These are phyloP conservation scores for Buddleja alternifolia DNA, from an alignment of 257 asterid species.

Conservation along the genomic window DNA sequence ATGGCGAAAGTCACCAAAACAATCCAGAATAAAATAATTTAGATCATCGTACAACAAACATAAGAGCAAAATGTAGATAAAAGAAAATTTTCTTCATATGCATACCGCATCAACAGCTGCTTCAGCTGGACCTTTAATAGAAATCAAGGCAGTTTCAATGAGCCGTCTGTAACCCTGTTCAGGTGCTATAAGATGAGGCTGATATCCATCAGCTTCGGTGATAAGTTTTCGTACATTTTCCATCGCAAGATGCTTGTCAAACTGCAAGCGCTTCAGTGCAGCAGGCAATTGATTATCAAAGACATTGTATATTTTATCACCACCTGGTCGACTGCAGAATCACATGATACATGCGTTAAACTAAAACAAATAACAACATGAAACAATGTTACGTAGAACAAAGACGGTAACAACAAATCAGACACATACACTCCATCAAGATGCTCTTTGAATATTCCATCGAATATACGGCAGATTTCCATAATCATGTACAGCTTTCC, in stretches of 20 bases:
- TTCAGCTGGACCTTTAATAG: conserved; percentile 97
- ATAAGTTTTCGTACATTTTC: conserved; percentile 94
- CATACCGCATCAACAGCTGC: conserved; percentile 96
- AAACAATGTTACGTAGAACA: not conserved
- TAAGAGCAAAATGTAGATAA: not conserved
- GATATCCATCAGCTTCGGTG: conserved; percentile 99
- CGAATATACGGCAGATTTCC: conserved; percentile 93
- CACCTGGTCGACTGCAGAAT: conserved; percentile 93
- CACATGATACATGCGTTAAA: conserved; percentile 20
- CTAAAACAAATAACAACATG: conserved; percentile 21
- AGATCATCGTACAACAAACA: conserved; percentile 14
- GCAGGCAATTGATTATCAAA: conserved; percentile 97
- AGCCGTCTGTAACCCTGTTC: conserved; percentile 99
- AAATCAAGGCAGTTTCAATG: conserved; percentile 85
- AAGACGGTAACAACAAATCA: not conserved
- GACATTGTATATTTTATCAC: conserved; percentile 90
- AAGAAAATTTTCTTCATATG: not conserved
- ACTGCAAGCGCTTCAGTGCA: conserved; percentile 94
- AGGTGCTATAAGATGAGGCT: conserved; percentile 99
- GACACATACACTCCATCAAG: conserved; percentile 90
- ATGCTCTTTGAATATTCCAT: conserved; percentile 96
- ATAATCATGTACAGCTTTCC: conserved; percentile 96
- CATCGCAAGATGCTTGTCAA: conserved; percentile 98
- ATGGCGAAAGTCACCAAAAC: not conserved
- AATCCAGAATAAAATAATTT: conserved; percentile 15